Percentiles rank a stretch among this genome's conserved stretches.
These are phyloP conservation scores for Aspergillus affinis DNA, from an alignment of 495 filamentous ascomycete genomes.

Conservation along the genomic window DNA sequence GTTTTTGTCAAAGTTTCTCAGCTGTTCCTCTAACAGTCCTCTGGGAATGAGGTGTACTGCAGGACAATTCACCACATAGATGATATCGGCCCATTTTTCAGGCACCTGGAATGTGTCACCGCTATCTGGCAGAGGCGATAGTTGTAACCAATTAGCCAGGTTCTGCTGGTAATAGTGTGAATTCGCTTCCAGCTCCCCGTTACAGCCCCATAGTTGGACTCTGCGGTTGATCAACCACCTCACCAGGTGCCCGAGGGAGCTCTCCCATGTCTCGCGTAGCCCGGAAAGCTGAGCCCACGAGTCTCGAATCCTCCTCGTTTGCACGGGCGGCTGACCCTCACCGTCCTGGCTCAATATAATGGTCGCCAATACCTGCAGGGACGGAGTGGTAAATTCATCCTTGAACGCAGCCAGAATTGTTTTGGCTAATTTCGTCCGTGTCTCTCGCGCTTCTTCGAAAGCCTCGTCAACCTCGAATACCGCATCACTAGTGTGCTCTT, in stretches of 20 bases:
- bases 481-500: constrained; percentile 17
- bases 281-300: constrained; percentile 18
- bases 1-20: constrained; percentile 19
- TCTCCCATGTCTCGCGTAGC: constrained; percentile 18
- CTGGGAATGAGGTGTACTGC: constrained; percentile 25
- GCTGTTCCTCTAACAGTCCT: constrained; percentile 22
- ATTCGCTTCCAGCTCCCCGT: constrained; percentile 27
- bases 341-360: constrained; percentile 20
- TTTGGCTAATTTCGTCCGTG: constrained; percentile 18
- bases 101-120: constrained; percentile 1
- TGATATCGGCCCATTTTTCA: constrained; percentile 6
- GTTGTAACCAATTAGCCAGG: constrained; percentile 27
- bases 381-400: constrained; percentile 22
- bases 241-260: constrained; percentile 18
- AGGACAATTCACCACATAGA: constrained; percentile 30
- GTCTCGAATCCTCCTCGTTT: constrained; percentile 26
- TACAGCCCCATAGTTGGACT: constrained; percentile 31
- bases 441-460: constrained; percentile 19
- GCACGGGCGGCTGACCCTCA: constrained; percentile 16
- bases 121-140: constrained; percentile 15
- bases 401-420: constrained; percentile 26
- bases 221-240: constrained; percentile 31
- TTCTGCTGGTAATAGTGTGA: constrained; percentile 30
- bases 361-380: constrained; percentile 23
- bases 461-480: constrained; percentile 21